Evolutionary conservation across 2,329 filamentous ascomycete genomes (phyloP), one percentile per base, ranked within the genome.

Genomic region (Mycosphaerella sp.): DNA sequence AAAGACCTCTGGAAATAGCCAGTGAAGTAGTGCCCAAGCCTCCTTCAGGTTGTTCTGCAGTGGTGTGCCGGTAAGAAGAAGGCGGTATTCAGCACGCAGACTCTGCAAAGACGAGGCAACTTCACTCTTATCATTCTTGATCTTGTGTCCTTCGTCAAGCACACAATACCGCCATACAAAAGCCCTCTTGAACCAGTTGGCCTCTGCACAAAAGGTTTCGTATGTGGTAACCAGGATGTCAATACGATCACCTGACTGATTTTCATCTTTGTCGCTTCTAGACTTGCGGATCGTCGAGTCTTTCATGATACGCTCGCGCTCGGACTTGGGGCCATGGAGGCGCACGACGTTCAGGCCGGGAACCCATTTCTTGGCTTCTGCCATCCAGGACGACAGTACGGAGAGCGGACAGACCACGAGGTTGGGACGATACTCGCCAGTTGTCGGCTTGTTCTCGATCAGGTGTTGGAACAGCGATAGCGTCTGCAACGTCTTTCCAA

Each of bases 1-100:
- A 60, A 82, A 82, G 0, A 82, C 72, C n/a, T 80, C 75, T 0
- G 78, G 78, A 37, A 77, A 79, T 0, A 82, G 68, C 76, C 77
- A 82, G 44, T 78, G 75, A 0, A 81, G 66, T 1, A 82, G 64
- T 0, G 77, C 74, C 79, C 79, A 82, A 53, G 81, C 68, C 59
- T 82, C 79, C 1, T 68, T 66, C 0, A 82, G 65, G 48, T 82
- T 77, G 53, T 82, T 82, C 53, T 82, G 79, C 0, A 82, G 67
- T 0, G 79, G 79, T 0, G 79, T 82, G 2, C 72, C 76, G 0
- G 75, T 79, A 3, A 79, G 60, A 0, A 79, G 71, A 7, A 79
- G 63, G 6, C 75, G 73, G 50, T 71, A 73, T 42, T 78, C 74
- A 0, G 76, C 70, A 14, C 67, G 68, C 27, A 79, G 58, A 13